Conservation (phyloP, 371 early-diverging fungal species). For the Mortierella sp. region DNA sequence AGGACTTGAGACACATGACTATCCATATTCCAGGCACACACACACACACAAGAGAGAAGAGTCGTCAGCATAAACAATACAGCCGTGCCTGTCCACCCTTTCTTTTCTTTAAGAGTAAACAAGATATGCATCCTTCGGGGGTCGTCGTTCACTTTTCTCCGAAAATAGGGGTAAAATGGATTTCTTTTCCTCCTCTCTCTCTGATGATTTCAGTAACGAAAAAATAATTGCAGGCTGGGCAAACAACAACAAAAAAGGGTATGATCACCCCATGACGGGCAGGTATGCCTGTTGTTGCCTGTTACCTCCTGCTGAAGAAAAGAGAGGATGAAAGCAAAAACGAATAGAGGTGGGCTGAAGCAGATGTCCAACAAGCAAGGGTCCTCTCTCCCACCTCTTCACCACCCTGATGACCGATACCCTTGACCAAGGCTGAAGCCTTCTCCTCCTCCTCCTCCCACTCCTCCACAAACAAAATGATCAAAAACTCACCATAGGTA, state of each 20-base stretch:
- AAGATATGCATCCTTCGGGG: background rate
- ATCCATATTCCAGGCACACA: background rate
- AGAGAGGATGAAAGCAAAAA: background rate
- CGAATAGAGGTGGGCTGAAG: slow-evolving; percentile 19
- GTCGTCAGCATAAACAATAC: background rate
- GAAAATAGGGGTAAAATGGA: slow-evolving; percentile 4
- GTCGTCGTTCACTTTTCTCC: slow-evolving; percentile 14
- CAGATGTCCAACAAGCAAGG: background rate
- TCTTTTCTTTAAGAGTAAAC: background rate
- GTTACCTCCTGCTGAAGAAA: background rate
- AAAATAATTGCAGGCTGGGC: background rate
- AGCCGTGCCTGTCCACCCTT: background rate
- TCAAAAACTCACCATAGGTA: slow-evolving; percentile 40
- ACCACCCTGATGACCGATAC: background rate
- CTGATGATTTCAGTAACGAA: background rate
- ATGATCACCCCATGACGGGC: slow-evolving; percentile 12
- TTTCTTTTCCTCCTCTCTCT: background rate
- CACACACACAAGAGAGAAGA: background rate
- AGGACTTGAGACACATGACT: slow-evolving; percentile 60
- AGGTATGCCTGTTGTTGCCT: background rate
- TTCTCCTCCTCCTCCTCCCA: background rate
- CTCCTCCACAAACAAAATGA: background rate
- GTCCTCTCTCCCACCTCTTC: background rate
- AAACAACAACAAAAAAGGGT: slow-evolving; percentile 1
- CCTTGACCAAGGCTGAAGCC: background rate